These are phyloP conservation scores for Quercus berberidifolia DNA, from an alignment of 306 rosid species.

Conservation along the genomic window DNA sequence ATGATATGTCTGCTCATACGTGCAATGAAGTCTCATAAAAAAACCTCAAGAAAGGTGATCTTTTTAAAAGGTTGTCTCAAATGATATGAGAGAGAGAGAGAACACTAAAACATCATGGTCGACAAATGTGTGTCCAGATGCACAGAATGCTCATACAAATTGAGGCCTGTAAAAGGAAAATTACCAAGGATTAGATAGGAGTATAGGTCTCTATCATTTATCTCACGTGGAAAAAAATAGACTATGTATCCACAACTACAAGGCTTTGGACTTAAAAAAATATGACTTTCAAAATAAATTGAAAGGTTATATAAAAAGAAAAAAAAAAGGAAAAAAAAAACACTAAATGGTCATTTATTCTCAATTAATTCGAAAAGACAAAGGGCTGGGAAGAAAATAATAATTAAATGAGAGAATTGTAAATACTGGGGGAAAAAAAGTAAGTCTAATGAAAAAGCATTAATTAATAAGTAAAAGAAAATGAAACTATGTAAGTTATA, in stretches of 20 bases:
- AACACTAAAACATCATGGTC: not conserved
- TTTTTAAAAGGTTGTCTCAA: conserved; percentile 13
- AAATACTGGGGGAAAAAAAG: too few relatives aligned
- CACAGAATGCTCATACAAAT: not conserved
- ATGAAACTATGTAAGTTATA: too few relatives aligned
- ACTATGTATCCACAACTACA: too few relatives aligned
- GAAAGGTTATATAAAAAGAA: not conserved
- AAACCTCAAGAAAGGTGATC: conserved; percentile 3
- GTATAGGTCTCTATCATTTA: not conserved
- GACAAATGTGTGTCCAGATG: not conserved
- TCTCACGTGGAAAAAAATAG: not conserved
- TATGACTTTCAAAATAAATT: too few relatives aligned
- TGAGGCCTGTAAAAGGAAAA: not conserved
- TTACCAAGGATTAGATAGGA: not conserved
- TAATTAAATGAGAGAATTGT: too few relatives aligned
- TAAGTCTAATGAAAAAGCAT: too few relatives aligned
- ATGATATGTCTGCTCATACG: conserved; percentile 29
- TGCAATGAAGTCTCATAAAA: conserved; percentile 17
- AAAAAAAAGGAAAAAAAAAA: not conserved
- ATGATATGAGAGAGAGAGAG: not conserved
- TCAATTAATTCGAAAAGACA: too few relatives aligned
- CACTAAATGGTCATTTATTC: too few relatives aligned
- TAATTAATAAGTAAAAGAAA: too few relatives aligned
- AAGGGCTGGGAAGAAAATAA: too few relatives aligned
- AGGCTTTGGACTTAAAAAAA: too few relatives aligned